Conservation (phyloP, 2,329 filamentous ascomycete genomes). For the Phialocephala sp. region DNA sequence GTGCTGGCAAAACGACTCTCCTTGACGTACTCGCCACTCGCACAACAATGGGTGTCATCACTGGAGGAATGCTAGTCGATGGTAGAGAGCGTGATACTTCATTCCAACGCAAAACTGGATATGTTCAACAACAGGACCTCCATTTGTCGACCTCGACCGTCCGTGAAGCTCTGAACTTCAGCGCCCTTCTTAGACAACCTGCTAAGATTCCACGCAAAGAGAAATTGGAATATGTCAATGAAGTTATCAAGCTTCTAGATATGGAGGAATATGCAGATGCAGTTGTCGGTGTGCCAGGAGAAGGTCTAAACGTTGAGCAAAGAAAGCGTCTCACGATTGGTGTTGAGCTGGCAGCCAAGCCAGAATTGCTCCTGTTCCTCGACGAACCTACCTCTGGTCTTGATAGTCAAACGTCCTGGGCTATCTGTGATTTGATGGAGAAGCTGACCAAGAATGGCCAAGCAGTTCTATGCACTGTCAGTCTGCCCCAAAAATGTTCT, state of each 20-base stretch:
- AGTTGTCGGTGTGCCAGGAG: slow-evolving; percentile 87
- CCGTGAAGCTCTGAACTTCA: slow-evolving; percentile 86
- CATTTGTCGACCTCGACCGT: slow-evolving; percentile 85
- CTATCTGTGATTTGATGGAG: slow-evolving; percentile 84
- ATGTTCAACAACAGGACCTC: slow-evolving; percentile 91
- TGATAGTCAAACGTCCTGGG: slow-evolving; percentile 91
- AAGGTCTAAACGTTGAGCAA: slow-evolving; percentile 64
- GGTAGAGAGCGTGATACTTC: slow-evolving; percentile 63
- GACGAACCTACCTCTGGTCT: slow-evolving; percentile 94
- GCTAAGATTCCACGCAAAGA: slow-evolving; percentile 71
- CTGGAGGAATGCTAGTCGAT: slow-evolving; percentile 77
- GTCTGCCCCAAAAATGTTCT: not conserved
- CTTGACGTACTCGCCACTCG: slow-evolving; percentile 80
- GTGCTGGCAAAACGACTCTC: slow-evolving; percentile 85
- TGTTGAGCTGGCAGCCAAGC: slow-evolving; percentile 91
- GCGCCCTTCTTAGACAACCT: slow-evolving; percentile 85
- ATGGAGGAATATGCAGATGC: slow-evolving; percentile 93
- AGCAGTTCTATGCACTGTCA: slow-evolving; percentile 81
- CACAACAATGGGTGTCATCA: slow-evolving; percentile 87
- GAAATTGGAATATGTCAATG: slow-evolving; percentile 86
- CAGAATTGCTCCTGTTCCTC: slow-evolving; percentile 84
- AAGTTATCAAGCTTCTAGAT: slow-evolving; percentile 87
- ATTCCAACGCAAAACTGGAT: slow-evolving; percentile 91
- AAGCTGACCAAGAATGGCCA: slow-evolving; percentile 88
- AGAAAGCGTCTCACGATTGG: slow-evolving; percentile 86